These are phyloP conservation scores for Pleurotus tuoliensis DNA, from an alignment of 768 basidiomycete species.

Conservation along the genomic window DNA sequence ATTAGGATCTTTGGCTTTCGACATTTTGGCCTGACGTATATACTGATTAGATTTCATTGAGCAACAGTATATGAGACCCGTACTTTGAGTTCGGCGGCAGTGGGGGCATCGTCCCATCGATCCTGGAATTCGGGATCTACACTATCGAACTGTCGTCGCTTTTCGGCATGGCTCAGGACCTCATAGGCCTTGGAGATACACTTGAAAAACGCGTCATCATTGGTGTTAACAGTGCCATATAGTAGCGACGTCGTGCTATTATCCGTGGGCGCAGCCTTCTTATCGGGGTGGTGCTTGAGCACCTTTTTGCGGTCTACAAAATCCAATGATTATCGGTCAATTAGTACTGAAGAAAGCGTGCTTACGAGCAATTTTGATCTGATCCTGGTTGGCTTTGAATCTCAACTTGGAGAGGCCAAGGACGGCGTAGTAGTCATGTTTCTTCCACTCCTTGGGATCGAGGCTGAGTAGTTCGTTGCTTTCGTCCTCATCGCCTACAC, in stretches of 20 bases:
- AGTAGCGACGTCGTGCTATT: conserved; percentile 18
- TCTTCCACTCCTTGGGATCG: conserved; percentile 99
- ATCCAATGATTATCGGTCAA: background rate
- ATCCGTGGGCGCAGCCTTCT: conserved; percentile 56
- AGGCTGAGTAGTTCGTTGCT: conserved; percentile 57
- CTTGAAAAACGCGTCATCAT: conserved; percentile 99
- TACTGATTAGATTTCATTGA: background rate
- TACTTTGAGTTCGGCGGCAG: conserved; percentile 56
- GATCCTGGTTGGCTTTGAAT: conserved; percentile 80
- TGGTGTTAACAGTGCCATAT: conserved; percentile 48
- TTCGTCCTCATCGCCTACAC: conserved; percentile 91
- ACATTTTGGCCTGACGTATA: conserved; percentile 41
- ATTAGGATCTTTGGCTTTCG: conserved; percentile 22
- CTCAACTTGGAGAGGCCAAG: conserved; percentile 90
- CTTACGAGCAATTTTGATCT: conserved; percentile 96
- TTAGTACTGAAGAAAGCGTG: conserved; percentile 13
- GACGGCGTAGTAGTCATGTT: conserved; percentile 98
- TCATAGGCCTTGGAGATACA: conserved; percentile 99
- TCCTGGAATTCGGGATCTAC: conserved; percentile 79
- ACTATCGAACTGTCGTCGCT: conserved; percentile 93
- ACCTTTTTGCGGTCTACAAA: conserved; percentile 93
- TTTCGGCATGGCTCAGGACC: conserved; percentile 81
- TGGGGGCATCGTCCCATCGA: conserved; percentile 76
- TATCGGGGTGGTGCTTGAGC: conserved; percentile 98
- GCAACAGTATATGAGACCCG: background rate